Percentiles rank a stretch among this genome's conserved stretches.
Evolutionary conservation across 495 filamentous ascomycete species (phyloP).

Genomic region (Entonaema liquescens): DNA sequence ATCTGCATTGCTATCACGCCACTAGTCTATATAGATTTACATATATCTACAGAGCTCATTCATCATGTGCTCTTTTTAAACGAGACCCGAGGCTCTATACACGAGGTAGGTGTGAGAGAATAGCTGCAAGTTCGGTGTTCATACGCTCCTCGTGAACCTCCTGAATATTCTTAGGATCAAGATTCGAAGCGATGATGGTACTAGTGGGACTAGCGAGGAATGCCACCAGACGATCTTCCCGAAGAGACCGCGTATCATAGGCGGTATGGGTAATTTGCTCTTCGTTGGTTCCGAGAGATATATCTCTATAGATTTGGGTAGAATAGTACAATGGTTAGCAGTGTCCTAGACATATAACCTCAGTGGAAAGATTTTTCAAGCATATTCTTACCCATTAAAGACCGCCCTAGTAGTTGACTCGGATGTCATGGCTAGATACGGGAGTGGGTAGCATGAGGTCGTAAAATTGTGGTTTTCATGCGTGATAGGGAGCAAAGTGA

Average conservation of each 20-base stretch:
- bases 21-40: neutral
- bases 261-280: neutral
- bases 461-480: neutral
- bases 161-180: neutral
- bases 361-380: neutral
- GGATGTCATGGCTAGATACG: neutral
- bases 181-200: conserved; percentile 9
- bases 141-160: conserved; percentile 1
- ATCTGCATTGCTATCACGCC: too few species aligned
- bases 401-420: neutral
- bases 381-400: neutral
- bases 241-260: neutral
- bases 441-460: neutral
- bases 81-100: neutral
- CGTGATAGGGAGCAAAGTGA: neutral
- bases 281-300: neutral
- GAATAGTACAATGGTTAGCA: neutral
- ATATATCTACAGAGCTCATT: too few species aligned
- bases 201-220: neutral
- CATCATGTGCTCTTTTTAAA: neutral
- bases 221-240: neutral
- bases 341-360: neutral
- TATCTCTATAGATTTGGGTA: neutral
- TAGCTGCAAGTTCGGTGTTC: neutral
- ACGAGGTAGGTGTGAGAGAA: conserved; percentile 1